Evolutionary conservation across 2,329 filamentous ascomycete genomes (phyloP).

Genomic region (Penicillium griseofulvum): DNA sequence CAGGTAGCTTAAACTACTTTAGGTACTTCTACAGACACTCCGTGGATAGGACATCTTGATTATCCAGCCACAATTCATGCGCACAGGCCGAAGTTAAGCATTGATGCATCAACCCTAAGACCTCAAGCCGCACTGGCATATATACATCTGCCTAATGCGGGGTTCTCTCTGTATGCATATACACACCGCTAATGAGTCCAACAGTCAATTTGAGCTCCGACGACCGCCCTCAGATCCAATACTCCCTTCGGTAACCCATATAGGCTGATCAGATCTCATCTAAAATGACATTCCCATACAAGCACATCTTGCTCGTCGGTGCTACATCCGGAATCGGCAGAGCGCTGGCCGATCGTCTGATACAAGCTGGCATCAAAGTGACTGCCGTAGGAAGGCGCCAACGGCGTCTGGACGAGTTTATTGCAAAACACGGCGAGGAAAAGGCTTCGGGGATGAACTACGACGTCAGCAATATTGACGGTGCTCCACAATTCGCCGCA

Average conservation of each 20-base stretch:
- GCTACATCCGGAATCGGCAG: conserved; percentile 6
- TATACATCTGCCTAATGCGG: neutral
- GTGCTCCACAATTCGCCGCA: neutral
- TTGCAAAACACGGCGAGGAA: neutral
- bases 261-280: neutral
- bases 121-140: too few relatives aligned
- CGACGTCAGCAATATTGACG: neutral
- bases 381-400: neutral
- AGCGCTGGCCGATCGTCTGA: neutral
- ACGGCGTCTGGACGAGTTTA: neutral
- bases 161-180: neutral
- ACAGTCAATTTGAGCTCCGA: neutral
- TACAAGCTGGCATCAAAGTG: neutral
- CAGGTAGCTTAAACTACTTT: too few relatives aligned
- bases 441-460: neutral
- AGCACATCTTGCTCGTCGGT: conserved; percentile 4
- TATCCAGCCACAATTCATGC: too few relatives aligned
- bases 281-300: neutral
- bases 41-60: too few relatives aligned
- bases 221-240: neutral
- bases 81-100: neutral
- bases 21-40: too few relatives aligned
- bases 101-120: neutral
- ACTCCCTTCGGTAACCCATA: neutral
- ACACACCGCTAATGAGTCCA: neutral